A percentile compares a stretch with the other conserved stretches of the same genome.
phyloP scores from a whole-genome alignment of 116 monocot genomes.

The Thalassia testudinum region DNA sequence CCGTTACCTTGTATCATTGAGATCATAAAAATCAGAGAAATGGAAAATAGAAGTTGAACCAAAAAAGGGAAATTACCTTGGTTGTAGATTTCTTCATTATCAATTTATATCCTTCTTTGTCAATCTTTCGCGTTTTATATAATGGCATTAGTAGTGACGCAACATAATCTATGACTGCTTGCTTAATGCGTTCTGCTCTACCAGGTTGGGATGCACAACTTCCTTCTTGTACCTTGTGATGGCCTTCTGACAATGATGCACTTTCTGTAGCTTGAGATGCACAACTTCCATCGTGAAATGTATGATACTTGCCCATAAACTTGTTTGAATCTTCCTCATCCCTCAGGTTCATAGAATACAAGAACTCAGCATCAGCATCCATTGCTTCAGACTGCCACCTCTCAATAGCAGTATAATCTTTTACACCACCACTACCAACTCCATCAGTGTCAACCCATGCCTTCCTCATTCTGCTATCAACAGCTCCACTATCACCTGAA shows the following conservation, averaged over 20 bases:
- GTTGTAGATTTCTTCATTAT: conserved; percentile 93
- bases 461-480: conserved; percentile 55
- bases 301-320: conserved; percentile 14
- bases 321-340: conserved; percentile 54
- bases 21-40: no score
- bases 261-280: conserved; percentile 45
- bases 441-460: conserved; percentile 96
- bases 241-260: conserved; percentile 37
- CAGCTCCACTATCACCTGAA: conserved; percentile 55
- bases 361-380: conserved; percentile 81
- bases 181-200: conserved; percentile 61
- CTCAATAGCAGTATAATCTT: conserved; percentile 85
- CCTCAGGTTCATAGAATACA: conserved; percentile 20
- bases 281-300: conserved; percentile 27
- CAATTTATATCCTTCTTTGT: conserved; percentile 83
- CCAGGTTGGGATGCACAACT: conserved; percentile 50
- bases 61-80: conserved; percentile 52
- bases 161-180: conserved; percentile 84
- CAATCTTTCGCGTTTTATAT: conserved; percentile 82
- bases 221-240: conserved; percentile 19
- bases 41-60: no score
- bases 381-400: conserved; percentile 97
- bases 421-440: conserved; percentile 58
- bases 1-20: no score
- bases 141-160: conserved; percentile 86